Evolutionary conservation across 371 early-diverging fungal species (phyloP).

Genomic region (Entomophthora muscae): DNA sequence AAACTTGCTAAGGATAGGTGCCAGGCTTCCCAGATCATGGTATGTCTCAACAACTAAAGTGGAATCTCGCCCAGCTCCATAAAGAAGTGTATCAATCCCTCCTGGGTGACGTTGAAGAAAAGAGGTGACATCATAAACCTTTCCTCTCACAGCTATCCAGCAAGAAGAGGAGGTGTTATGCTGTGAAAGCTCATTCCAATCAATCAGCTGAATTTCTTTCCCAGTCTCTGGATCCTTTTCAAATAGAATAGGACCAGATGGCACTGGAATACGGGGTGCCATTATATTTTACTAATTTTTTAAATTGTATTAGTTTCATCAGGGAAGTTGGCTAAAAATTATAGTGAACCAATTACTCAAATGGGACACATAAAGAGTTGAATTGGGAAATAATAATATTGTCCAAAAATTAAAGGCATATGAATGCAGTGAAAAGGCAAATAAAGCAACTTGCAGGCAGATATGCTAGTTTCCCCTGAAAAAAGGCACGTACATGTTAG

Average conservation of each 20-base stretch:
- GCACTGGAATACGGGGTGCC: background rate
- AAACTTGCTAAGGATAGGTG: slow-evolving; percentile 38
- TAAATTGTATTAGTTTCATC: background rate
- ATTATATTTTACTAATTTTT: background rate
- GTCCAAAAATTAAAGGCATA: too few relatives aligned
- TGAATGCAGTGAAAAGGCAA: too few relatives aligned
- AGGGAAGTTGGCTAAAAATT: too few relatives aligned
- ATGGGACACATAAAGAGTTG: too few relatives aligned
- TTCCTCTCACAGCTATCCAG: slow-evolving; percentile 76
- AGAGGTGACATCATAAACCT: slow-evolving; percentile 77
- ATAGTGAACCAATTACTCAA: too few relatives aligned
- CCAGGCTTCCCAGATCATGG: slow-evolving; percentile 58
- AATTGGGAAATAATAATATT: too few relatives aligned
- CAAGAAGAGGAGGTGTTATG: slow-evolving; percentile 58
- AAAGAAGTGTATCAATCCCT: slow-evolving; percentile 50
- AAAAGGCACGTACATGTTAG: too few relatives aligned
- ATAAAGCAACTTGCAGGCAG: too few relatives aligned
- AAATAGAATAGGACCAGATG: background rate
- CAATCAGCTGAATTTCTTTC: background rate
- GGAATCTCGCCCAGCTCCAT: slow-evolving; percentile 57
- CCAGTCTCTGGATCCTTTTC: background rate
- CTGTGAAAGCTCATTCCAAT: slow-evolving; percentile 49
- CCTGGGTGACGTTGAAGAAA: slow-evolving; percentile 89
- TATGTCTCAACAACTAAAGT: slow-evolving; percentile 81
- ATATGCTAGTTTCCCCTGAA: too few relatives aligned